Conservation (phyloP, 1,284 basidiomycete species). For the Ganoderma resinaceum region DNA sequence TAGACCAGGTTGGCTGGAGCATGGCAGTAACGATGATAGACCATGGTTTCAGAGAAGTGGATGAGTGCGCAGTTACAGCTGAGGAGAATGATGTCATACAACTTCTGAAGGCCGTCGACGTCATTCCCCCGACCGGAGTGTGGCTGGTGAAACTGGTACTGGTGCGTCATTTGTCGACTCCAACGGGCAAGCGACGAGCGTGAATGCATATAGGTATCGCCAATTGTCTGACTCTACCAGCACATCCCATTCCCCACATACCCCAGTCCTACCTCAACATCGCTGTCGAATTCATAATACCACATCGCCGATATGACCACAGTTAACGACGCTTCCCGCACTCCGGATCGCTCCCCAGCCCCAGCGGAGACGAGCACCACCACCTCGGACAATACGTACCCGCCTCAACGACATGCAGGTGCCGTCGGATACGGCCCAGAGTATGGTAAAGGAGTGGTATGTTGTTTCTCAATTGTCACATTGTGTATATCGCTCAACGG, state of each 20-base stretch:
- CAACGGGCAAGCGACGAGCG: constrained; percentile 3
- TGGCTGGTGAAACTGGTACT: background rate
- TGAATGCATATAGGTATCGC: constrained; percentile 8
- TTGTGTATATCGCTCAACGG: background rate
- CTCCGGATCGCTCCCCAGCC: background rate
- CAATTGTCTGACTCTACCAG: background rate
- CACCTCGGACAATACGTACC: constrained; percentile 33
- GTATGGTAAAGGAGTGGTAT: constrained; percentile 42
- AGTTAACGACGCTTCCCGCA: background rate
- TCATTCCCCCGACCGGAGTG: constrained; percentile 7
- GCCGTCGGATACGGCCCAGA: constrained; percentile 50
- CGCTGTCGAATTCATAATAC: background rate
- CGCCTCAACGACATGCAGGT: constrained; percentile 48
- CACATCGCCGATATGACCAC: background rate
- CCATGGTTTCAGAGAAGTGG: background rate
- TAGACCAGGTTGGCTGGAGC: background rate
- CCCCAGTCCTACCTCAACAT: background rate
- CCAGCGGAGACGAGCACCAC: background rate
- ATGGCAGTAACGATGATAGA: no score
- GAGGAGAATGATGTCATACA: constrained; percentile 16
- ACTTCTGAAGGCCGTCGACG: constrained; percentile 17
- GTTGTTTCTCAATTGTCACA: constrained; percentile 14
- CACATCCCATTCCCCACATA: background rate
- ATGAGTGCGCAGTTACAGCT: background rate
- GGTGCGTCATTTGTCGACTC: constrained; percentile 20